Percentiles rank a stretch among this genome's conserved stretches.
Evolutionary conservation across 2,329 filamentous ascomycete species (phyloP).

Genomic region (Alternaria longipes): DNA sequence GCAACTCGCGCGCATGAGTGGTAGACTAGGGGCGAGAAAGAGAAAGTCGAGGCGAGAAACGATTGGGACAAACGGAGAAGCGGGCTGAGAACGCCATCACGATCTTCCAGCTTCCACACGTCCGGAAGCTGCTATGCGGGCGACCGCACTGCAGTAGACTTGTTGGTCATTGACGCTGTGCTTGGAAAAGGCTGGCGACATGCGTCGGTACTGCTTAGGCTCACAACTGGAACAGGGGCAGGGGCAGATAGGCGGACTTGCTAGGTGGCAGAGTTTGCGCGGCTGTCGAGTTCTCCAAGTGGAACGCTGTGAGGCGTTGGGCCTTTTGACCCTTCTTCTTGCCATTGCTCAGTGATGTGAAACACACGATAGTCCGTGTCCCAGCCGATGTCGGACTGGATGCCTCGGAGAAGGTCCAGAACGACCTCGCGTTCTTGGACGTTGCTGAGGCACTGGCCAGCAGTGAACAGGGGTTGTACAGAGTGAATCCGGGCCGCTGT

Average conservation of each 20-base stretch:
- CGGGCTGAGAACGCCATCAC: no score
- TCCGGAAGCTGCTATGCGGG: no score
- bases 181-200: no score
- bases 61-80: no score
- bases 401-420: conserved; percentile 63
- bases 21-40: no score
- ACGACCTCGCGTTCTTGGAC: conserved; percentile 64
- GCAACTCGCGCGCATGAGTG: no score
- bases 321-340: conserved; percentile 44
- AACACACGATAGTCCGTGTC: conserved; percentile 69
- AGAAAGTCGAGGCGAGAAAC: no score
- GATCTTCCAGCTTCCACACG: no score
- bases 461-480: conserved; percentile 68
- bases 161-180: no score
- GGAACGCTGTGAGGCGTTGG: conserved; percentile 26
- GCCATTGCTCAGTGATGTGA: conserved; percentile 62
- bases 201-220: conserved; percentile 4
- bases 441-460: conserved; percentile 67
- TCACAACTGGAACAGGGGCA: neutral
- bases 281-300: conserved; percentile 4
- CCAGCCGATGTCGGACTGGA: conserved; percentile 71
- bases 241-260: conserved; percentile 7
- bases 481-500: conserved; percentile 66
- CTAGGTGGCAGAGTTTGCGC: neutral
- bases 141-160: no score